phyloP scores from a whole-genome alignment of 768 basidiomycete species.

The Termitomyces eurrhizus region DNA sequence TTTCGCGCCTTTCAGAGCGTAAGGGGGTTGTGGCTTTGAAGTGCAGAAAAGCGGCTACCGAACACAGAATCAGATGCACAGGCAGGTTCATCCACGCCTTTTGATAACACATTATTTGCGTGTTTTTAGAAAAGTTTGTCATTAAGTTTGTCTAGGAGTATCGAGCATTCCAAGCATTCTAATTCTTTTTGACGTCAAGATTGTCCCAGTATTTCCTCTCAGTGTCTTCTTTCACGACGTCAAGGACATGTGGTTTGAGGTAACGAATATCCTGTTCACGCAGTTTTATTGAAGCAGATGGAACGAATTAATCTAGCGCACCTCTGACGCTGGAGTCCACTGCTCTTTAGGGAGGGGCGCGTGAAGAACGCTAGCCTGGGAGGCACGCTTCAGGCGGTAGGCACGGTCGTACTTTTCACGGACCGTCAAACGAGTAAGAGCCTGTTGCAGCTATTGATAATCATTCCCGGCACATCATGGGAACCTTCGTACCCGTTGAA shows the following conservation, averaged over 20 bases:
- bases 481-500: slow-evolving; percentile 63
- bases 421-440: slow-evolving; percentile 74
- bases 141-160: slow-evolving; percentile 4
- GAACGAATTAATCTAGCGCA: slow-evolving; percentile 27
- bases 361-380: slow-evolving; percentile 77
- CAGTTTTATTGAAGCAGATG: slow-evolving; percentile 6
- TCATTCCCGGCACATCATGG: not conserved
- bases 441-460: slow-evolving; percentile 43
- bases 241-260: slow-evolving; percentile 72
- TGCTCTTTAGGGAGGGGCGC: slow-evolving; percentile 74
- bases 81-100: not conserved
- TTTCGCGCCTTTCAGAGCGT: not conserved
- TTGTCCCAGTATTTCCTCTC: slow-evolving; percentile 85
- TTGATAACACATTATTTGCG: not conserved
- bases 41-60: too few species aligned
- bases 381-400: slow-evolving; percentile 83
- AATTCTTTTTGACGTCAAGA: slow-evolving; percentile 66
- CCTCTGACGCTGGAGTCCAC: slow-evolving; percentile 76
- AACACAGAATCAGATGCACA: not conserved
- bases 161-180: slow-evolving; percentile 23
- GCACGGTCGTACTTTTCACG: slow-evolving; percentile 86
- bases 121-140: not conserved
- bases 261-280: slow-evolving; percentile 78
- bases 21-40: not conserved
- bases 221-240: slow-evolving; percentile 68